A percentile compares a stretch with the other conserved stretches of the same genome.
These are phyloP conservation scores for Mycena filopes DNA, from an alignment of 768 basidiomycete species.

Conservation along the genomic window DNA sequence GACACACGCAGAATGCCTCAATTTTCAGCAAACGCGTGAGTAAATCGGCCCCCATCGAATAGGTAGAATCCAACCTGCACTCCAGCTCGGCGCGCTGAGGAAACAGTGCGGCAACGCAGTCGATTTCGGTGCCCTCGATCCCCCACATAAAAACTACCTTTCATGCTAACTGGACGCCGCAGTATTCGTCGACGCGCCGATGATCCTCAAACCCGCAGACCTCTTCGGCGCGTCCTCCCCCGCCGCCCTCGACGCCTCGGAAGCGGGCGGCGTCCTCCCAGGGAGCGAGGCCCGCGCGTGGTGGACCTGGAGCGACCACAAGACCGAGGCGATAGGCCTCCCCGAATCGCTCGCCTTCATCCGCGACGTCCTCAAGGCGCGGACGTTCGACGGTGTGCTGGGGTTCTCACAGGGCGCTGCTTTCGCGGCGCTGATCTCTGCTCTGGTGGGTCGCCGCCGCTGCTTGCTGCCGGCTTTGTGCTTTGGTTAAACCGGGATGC, in stretches of 20 bases:
- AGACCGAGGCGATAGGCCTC: slow-evolving; percentile 64
- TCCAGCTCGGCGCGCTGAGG: slow-evolving; percentile 76
- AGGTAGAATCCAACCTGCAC: neutral
- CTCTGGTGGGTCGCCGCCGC: slow-evolving; percentile 61
- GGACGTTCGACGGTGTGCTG: slow-evolving; percentile 68
- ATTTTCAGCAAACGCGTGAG: slow-evolving; percentile 80
- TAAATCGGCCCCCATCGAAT: neutral
- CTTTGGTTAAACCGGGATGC: neutral
- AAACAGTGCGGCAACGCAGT: slow-evolving; percentile 73
- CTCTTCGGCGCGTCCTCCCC: slow-evolving; percentile 43
- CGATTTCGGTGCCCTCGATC: slow-evolving; percentile 62
- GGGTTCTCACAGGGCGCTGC: slow-evolving; percentile 71
- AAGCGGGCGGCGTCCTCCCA: slow-evolving; percentile 47
- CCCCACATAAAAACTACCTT: neutral
- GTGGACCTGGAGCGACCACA: slow-evolving; percentile 70
- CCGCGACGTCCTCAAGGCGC: slow-evolving; percentile 64
- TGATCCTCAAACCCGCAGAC: slow-evolving; percentile 74
- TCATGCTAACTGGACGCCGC: slow-evolving; percentile 2
- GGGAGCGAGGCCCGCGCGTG: slow-evolving; percentile 67
- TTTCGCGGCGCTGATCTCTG: slow-evolving; percentile 75
- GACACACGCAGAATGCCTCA: slow-evolving; percentile 77
- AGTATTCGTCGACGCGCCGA: slow-evolving; percentile 84
- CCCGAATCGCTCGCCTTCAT: slow-evolving; percentile 66
- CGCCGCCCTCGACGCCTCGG: slow-evolving; percentile 45
- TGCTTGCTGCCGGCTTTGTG: neutral